Evolutionary conservation across 352 stramenopile genomes (phyloP), one percentile per base, ranked within the genome.

Genomic region (Globisporangium spiculum): DNA sequence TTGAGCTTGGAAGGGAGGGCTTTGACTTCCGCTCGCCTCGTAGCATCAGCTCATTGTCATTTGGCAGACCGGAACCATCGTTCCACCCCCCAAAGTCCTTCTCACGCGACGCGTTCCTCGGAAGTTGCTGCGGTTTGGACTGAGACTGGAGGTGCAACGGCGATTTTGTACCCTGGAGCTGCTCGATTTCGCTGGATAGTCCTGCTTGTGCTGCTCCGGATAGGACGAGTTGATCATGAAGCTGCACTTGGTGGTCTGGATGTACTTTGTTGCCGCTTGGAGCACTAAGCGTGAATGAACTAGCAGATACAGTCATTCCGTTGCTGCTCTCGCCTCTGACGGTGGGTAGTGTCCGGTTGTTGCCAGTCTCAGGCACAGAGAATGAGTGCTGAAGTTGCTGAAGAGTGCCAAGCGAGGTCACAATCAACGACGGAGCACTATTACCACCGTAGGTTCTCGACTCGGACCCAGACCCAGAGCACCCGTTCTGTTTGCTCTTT

Each of bases 21-120:
- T 32, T 20, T 3, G 44, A 2, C 3, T 38, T 60, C n/a, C 34
- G 57, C 57, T 70, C 65, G 20, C 56, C 65, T 27, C 57, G 65
- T 7, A 71, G 20, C 30, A 56, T 27, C 1, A 63, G 32, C 4
- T 50, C 26, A 2, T 14, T 2, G 10, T 18, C 20, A 30, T 4
- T 16, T 41, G 30, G 5, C 1, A 10, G 30, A 20, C 1, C 14
- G 6, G 34, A 7, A 18, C 22, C 32, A 14, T 34, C 58, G 30
- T 38, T 56, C 60, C 58, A 38, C 12, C 36, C 61, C 1, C n/a
- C 50, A 41, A 41, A n/a, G 26, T 30, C 27, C 48, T 58, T 44
- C 38, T 67, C 27, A 54, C 7, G 62, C 12, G 63, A 58, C 16
- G 36, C 38, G 5, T 54, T 48, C 12, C 48, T 32, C 16, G 20